These are phyloP conservation scores for Exserohilum rostratum DNA, from an alignment of 2,329 filamentous ascomycete genomes.

Conservation along the genomic window DNA sequence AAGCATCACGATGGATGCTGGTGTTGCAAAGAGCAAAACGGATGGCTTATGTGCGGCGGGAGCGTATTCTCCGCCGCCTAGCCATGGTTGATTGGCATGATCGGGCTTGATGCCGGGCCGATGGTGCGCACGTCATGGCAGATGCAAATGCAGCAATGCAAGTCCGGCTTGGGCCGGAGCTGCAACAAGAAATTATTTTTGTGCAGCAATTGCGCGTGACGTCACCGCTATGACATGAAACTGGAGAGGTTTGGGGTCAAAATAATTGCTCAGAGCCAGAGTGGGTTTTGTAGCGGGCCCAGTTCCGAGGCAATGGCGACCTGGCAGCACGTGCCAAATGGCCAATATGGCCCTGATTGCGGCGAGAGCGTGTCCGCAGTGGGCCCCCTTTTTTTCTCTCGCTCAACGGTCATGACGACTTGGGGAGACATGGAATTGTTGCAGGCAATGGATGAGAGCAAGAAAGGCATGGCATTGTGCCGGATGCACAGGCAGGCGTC, in stretches of 20 bases:
- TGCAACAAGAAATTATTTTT: constrained; percentile 10
- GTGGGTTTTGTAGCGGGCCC: constrained; percentile 7
- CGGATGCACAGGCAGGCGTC: not conserved
- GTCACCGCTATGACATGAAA: constrained; percentile 25
- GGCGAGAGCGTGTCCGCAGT: not conserved
- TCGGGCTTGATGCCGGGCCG: not conserved
- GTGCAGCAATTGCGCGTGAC: constrained; percentile 16
- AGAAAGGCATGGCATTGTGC: not conserved
- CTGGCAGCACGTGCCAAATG: too few relatives aligned
- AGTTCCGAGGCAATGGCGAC: too few relatives aligned
- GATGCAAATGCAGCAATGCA: not conserved
- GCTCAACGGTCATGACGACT: not conserved
- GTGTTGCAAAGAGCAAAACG: not conserved
- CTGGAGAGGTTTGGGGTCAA: constrained; percentile 17
- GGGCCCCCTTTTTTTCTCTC: not conserved
- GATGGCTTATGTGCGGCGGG: not conserved
- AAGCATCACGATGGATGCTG: not conserved
- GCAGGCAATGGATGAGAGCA: not conserved
- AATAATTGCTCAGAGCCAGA: not conserved
- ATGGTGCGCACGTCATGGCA: constrained; percentile 2
- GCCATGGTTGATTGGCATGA: not conserved
- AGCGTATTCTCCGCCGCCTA: not conserved
- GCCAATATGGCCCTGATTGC: too few relatives aligned
- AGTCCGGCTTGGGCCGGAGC: not conserved
- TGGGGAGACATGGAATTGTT: not conserved